Evolutionary conservation across 2,329 filamentous ascomycete genomes (phyloP).

Genomic region (Cordyceps fumosorosea): DNA sequence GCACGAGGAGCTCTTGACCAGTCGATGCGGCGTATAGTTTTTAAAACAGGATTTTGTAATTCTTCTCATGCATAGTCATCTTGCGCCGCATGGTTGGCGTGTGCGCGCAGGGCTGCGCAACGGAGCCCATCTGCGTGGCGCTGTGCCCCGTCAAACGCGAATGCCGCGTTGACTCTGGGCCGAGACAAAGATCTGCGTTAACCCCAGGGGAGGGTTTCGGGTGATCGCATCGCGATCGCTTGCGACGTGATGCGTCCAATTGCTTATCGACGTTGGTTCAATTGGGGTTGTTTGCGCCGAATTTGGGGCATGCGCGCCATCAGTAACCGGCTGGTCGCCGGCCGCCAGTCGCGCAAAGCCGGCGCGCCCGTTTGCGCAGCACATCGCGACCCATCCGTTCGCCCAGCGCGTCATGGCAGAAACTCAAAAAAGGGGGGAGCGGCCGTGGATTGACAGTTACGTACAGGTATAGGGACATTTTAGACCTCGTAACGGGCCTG

Average conservation of each 20-base stretch:
- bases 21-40: not conserved
- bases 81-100: not conserved
- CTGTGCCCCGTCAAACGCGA: not conserved
- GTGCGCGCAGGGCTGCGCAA: not conserved
- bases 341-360: not conserved
- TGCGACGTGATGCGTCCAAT: not conserved
- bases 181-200: conserved; percentile 1
- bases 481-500: not conserved
- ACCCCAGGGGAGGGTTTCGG: not conserved
- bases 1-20: not conserved
- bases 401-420: not conserved
- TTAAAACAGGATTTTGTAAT: not conserved
- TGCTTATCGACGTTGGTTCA: not conserved
- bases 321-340: too few relatives aligned
- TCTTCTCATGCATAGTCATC: not conserved
- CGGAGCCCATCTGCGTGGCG: too few relatives aligned
- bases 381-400: not conserved
- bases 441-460: not conserved
- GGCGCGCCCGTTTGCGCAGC: not conserved
- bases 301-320: not conserved
- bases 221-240: conserved; percentile 5
- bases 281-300: not conserved
- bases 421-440: not conserved
- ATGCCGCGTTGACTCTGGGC: not conserved
- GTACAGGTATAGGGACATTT: not conserved